phyloP scores from a whole-genome alignment of 139 green algal genomes.

The Gonium pectorale region DNA sequence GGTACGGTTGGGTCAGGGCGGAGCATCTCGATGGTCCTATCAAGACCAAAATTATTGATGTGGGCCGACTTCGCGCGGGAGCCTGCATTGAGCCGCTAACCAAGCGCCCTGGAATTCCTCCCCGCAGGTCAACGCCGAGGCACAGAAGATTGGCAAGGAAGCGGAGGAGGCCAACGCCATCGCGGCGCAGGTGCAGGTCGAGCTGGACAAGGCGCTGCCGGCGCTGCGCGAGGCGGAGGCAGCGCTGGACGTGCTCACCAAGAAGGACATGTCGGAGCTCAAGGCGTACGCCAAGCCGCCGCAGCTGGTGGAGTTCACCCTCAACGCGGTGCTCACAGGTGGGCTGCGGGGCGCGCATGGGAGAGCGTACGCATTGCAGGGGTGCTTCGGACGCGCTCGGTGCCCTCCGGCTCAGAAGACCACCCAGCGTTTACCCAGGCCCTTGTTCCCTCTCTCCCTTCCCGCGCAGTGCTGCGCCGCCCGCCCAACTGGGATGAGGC shows the following conservation, averaged over 20 bases:
- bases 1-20: too few species aligned
- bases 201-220: conserved; percentile 86
- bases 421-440: neutral
- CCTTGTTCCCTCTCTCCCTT: neutral
- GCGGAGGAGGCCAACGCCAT: conserved; percentile 86
- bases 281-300: conserved; percentile 92
- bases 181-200: conserved; percentile 78
- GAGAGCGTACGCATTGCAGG: too few species aligned
- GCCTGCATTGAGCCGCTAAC: too few species aligned
- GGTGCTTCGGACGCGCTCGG: too few species aligned
- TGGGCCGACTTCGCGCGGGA: too few species aligned
- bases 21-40: too few species aligned
- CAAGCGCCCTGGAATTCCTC: too few species aligned
- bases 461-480: conserved; percentile 69
- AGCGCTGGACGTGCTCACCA: conserved; percentile 87
- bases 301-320: conserved; percentile 84
- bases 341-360: too few species aligned
- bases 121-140: conserved; percentile 84
- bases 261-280: conserved; percentile 89
- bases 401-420: too few species aligned
- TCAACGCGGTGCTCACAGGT: conserved; percentile 69
- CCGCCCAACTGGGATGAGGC: conserved; percentile 86
- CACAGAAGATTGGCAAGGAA: conserved; percentile 84
- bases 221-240: conserved; percentile 78
- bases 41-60: too few species aligned